Percentiles rank a stretch among this genome's conserved stretches.
phyloP scores from a whole-genome alignment of 768 basidiomycete genomes.

The Naganishia antarctica region DNA sequence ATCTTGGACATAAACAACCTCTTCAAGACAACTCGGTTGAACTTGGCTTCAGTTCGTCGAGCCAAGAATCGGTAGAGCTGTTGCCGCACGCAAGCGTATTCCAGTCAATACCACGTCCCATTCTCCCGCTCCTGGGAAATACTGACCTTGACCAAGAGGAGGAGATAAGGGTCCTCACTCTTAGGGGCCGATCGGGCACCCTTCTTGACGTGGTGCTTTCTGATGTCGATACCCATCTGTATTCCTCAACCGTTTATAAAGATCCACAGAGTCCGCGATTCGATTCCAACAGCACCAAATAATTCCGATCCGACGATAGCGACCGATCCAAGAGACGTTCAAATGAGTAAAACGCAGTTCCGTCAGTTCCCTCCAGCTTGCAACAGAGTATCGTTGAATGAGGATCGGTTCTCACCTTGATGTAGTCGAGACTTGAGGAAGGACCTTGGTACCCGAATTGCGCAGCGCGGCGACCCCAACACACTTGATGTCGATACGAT shows the following conservation, averaged over 20 bases:
- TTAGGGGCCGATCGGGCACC: slow-evolving; percentile 87
- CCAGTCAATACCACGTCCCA: neutral
- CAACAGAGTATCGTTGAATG: neutral
- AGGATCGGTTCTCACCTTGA: slow-evolving; percentile 17
- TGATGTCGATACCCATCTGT: slow-evolving; percentile 83
- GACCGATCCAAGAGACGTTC: slow-evolving; percentile 3
- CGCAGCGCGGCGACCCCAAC: neutral
- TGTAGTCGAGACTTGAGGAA: slow-evolving; percentile 20
- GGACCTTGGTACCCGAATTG: slow-evolving; percentile 17
- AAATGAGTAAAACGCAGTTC: slow-evolving; percentile 1
- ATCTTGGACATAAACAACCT: slow-evolving; percentile 87
- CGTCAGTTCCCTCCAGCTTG: neutral
- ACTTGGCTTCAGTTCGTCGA: slow-evolving; percentile 86
- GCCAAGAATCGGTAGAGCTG: slow-evolving; percentile 99
- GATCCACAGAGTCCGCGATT: slow-evolving; percentile 2
- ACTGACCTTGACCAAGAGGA: slow-evolving; percentile 91
- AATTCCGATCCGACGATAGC: slow-evolving; percentile 9
- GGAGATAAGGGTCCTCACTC: slow-evolving; percentile 98
- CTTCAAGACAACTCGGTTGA: slow-evolving; percentile 96
- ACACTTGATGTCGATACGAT: slow-evolving; percentile 1
- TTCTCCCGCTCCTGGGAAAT: neutral
- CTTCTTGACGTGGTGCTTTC: slow-evolving; percentile 98
- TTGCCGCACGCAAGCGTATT: neutral
- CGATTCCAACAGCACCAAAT: neutral
- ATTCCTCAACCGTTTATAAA: slow-evolving; percentile 10